phyloP scores from a whole-genome alignment of 371 early-diverging fungal species.

The Amoeboaphelidium protococcarum region DNA sequence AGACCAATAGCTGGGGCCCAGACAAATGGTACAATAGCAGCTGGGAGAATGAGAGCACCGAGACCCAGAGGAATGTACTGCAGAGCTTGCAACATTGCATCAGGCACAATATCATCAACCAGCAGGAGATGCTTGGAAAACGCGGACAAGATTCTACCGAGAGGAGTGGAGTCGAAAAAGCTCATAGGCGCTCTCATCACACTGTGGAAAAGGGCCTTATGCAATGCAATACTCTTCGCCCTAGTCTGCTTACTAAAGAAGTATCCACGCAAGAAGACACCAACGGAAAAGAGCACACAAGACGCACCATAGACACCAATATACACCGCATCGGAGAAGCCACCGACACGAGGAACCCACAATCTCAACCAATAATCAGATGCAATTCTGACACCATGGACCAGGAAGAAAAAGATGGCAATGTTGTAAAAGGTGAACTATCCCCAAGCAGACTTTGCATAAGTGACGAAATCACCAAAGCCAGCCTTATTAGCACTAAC shows the following conservation, averaged over 20 bases:
- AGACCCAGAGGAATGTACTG: conserved; percentile 25
- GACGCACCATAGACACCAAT: conserved; percentile 19
- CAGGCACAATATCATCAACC: conserved; percentile 38
- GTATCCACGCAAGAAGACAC: conserved; percentile 16
- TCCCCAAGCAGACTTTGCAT: conserved; percentile 4
- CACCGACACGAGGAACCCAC: conserved; percentile 19
- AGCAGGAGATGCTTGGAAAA: conserved; percentile 67
- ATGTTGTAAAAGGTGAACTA: conserved; percentile 8
- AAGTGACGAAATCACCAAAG: conserved; percentile 8
- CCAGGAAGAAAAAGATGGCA: conserved; percentile 15
- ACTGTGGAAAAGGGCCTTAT: conserved; percentile 15
- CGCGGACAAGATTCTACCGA: conserved; percentile 55
- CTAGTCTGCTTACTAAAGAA: conserved; percentile 12
- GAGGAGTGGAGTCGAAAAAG: conserved; percentile 65
- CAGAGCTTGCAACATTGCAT: conserved; percentile 17
- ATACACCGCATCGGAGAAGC: conserved; percentile 10
- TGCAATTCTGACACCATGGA: conserved; percentile 17
- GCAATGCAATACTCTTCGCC: conserved; percentile 16
- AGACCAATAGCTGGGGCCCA: conserved; percentile 19
- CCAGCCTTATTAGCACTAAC: conserved; percentile 8
- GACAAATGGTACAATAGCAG: conserved; percentile 25
- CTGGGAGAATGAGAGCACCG: conserved; percentile 23
- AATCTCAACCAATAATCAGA: conserved; percentile 22
- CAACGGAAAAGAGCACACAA: conserved; percentile 14
- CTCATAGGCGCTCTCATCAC: conserved; percentile 51